A percentile compares a stretch with the other conserved stretches of the same genome.
Conservation (phyloP, 78 protist species). For the Dictyostelium purpureum region DNA sequence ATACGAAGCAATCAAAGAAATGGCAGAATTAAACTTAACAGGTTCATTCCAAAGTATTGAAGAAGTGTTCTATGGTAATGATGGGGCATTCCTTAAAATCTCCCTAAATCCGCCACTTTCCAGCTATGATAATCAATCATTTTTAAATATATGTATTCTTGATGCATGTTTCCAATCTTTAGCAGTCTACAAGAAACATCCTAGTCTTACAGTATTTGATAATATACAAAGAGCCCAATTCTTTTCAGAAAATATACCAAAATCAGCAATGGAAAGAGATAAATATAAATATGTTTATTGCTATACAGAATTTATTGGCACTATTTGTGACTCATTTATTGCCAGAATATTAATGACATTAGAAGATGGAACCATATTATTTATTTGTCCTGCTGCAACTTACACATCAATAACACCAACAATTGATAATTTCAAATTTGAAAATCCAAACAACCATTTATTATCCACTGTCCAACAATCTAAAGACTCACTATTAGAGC, state of each 20-base stretch:
- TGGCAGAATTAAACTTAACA: not conserved
- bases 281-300: not conserved
- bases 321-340: not conserved
- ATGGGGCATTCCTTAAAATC: constrained; percentile 25
- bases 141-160: not conserved
- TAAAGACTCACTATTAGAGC: not conserved
- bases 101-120: too few species aligned
- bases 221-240: not conserved
- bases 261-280: not conserved
- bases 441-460: not conserved
- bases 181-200: constrained; percentile 6
- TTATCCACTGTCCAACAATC: not conserved
- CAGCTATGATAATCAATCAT: not conserved
- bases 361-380: constrained; percentile 8
- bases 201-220: constrained; percentile 14
- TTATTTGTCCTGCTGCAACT: not conserved
- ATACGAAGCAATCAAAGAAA: not conserved
- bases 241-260: constrained; percentile 2
- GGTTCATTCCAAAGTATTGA: not conserved
- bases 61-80: not conserved
- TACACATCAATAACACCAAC: not conserved
- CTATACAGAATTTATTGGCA: not conserved
- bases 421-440: not conserved
- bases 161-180: not conserved
- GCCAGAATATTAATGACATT: not conserved